Evolutionary conservation across 129 eudicot species (phyloP).

Genomic region (Tagetes erecta): DNA sequence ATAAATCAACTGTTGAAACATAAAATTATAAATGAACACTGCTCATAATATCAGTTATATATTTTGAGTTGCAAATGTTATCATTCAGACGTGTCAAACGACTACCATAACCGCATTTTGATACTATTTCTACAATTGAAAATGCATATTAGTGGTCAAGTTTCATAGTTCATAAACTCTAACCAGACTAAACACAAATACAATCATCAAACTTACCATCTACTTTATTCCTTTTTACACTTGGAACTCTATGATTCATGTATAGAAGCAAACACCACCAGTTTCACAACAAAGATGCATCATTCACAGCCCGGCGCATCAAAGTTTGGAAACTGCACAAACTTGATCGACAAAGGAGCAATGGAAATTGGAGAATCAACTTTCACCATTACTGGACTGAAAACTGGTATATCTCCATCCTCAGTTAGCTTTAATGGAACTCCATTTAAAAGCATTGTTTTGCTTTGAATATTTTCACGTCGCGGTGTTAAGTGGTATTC

Average conservation of each 20-base stretch:
- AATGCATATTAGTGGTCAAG: background rate
- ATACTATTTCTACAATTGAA: too few species aligned
- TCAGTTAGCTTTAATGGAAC: conserved; percentile 48
- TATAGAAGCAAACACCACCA: conserved; percentile 18
- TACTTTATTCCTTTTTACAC: background rate
- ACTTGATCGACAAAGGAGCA: conserved; percentile 74
- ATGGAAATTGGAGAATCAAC: conserved; percentile 48
- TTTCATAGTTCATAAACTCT: background rate
- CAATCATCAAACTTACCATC: conserved; percentile 3
- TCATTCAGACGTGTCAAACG: too few species aligned
- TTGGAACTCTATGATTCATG: background rate
- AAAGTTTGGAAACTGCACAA: conserved; percentile 68
- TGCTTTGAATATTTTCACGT: conserved; percentile 58
- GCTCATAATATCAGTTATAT: too few species aligned
- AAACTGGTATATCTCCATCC: conserved; percentile 53
- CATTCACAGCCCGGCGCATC: conserved; percentile 68
- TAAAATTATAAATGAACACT: too few species aligned
- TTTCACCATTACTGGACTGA: conserved; percentile 47
- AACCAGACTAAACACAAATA: background rate
- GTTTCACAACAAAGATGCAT: conserved; percentile 20
- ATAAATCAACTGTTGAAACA: too few species aligned
- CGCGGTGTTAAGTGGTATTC: conserved; percentile 84
- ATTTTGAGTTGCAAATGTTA: too few species aligned
- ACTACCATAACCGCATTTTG: too few species aligned
- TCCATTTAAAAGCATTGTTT: conserved; percentile 72